Evolutionary conservation across 2,329 filamentous ascomycete genomes (phyloP), one percentile per base, ranked within the genome.

Genomic region (Macroventuria anomochaeta): DNA sequence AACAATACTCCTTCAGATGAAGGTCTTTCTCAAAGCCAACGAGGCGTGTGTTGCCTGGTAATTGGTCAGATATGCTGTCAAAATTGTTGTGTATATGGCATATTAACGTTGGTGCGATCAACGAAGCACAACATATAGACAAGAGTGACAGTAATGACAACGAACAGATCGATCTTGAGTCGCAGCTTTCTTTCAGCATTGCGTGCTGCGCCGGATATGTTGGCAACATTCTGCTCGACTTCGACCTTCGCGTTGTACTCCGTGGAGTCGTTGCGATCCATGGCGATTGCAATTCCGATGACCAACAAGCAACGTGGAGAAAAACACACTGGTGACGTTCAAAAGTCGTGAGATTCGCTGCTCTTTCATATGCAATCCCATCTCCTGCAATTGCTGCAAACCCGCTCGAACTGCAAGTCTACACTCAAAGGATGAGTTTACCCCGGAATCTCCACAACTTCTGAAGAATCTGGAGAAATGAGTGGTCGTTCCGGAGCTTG

Each of bases 41-140:
- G n/a, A 89, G 76, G 55, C 80, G 81, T 2, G 85, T 86, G 65
- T 89, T 89, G 7, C 85, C 85, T 87, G 34, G 10, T 21, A 13
- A n/a, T 17, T 20, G 7, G 46, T 43, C 33, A 59, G 51, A 28
- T 17, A 11, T 32, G 8, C 8, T 7, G 20, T 15, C 28, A 7
- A 25, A 3, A 5, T 34, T 3, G 26, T 47, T 25, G 18, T 21
- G 0, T 12, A 20, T n/a, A 4, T 6, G 21, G 55, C 76, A 67
- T 65, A 87, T 87, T 87, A 28, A 89, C 86, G 56, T 89, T 89
- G 17, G 86, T 83, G 11, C 87, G 80, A 61, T 89, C 86, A 55
- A 89, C 88, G 70, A 88, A 89, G 72, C 86, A 88, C 59, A 89
- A 87, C 0, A 89, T 78, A 60, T 89, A 89, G 1, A 89, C 72